phyloP scores from a whole-genome alignment of 495 filamentous ascomycete genomes.

The Tuber brumale region DNA sequence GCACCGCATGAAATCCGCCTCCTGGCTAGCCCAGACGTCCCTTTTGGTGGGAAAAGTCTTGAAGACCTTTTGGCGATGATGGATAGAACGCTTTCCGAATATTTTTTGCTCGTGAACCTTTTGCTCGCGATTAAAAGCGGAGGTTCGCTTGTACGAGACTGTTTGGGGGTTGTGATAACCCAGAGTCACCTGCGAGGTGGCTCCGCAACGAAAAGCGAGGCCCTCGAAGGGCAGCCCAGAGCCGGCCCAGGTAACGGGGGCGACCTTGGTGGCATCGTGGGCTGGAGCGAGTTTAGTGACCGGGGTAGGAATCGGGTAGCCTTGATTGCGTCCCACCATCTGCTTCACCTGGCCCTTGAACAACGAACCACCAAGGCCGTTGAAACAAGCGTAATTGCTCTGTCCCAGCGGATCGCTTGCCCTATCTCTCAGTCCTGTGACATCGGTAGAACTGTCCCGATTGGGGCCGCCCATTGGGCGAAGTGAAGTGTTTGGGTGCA shows the following conservation, averaged over 20 bases:
- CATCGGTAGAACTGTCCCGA: not conserved
- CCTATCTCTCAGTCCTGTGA: not conserved
- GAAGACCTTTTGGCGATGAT: not conserved
- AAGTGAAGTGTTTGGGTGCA: not conserved
- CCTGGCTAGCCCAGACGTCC: not conserved
- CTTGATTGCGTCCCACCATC: not conserved
- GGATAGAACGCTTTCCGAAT: not conserved
- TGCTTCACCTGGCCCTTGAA: not conserved
- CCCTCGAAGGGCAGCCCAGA: not conserved
- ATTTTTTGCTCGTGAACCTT: not conserved
- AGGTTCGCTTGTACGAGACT: not conserved
- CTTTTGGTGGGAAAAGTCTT: not conserved
- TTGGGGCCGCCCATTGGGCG: not conserved
- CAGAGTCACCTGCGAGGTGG: not conserved
- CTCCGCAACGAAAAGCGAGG: not conserved
- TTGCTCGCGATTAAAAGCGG: not conserved
- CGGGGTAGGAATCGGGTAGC: not conserved
- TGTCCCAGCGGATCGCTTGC: not conserved
- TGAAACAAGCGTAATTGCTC: not conserved
- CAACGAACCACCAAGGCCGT: not conserved
- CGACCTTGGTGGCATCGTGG: not conserved
- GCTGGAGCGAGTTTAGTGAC: not conserved
- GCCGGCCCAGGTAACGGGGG: not conserved
- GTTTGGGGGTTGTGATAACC: not conserved
- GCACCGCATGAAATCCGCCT: conserved; percentile 1